phyloP scores from a whole-genome alignment of 2,329 filamentous ascomycete genomes.

The Aspergillus versicolor region DNA sequence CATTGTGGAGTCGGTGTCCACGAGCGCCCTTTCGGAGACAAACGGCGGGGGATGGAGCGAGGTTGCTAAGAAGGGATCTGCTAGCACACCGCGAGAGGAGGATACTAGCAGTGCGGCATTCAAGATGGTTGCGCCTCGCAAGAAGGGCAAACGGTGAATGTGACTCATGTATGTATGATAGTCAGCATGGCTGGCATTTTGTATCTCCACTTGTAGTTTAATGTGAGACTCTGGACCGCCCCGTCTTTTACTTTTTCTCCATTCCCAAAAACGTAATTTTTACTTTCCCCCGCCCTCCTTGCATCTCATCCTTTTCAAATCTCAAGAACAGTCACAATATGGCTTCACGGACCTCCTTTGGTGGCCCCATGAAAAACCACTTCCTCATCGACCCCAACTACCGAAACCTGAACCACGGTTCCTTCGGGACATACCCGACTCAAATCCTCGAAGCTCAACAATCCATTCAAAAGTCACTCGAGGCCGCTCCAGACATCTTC shows the following conservation, averaged over 20 bases:
- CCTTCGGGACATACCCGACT: slow-evolving; percentile 74
- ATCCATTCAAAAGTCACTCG: slow-evolving; percentile 64
- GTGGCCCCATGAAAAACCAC: slow-evolving; percentile 57
- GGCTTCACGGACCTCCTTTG: slow-evolving; percentile 43
- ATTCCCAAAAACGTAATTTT: background rate
- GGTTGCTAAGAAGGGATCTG: slow-evolving; percentile 86
- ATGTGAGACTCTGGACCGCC: background rate
- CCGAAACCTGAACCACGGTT: slow-evolving; percentile 81
- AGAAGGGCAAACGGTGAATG: slow-evolving; percentile 75
- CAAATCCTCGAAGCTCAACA: slow-evolving; percentile 60
- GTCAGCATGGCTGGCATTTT: slow-evolving; percentile 3
- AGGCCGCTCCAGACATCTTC: slow-evolving; percentile 72
- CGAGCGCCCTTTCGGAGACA: slow-evolving; percentile 53
- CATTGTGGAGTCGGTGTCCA: slow-evolving; percentile 65
- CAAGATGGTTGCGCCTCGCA: slow-evolving; percentile 87
- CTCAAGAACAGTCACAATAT: background rate
- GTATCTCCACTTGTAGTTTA: slow-evolving; percentile 6
- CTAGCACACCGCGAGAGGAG: slow-evolving; percentile 49
- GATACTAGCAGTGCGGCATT: slow-evolving; percentile 61
- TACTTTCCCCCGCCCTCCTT: background rate
- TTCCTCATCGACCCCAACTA: slow-evolving; percentile 70
- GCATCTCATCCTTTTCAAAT: background rate
- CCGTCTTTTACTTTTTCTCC: background rate
- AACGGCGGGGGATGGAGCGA: slow-evolving; percentile 82
- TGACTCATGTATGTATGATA: background rate